Base-by-base conservation (phyloP, 2,329 filamentous ascomycete genomes). In the Pestalotiopsis sp. region DNA sequence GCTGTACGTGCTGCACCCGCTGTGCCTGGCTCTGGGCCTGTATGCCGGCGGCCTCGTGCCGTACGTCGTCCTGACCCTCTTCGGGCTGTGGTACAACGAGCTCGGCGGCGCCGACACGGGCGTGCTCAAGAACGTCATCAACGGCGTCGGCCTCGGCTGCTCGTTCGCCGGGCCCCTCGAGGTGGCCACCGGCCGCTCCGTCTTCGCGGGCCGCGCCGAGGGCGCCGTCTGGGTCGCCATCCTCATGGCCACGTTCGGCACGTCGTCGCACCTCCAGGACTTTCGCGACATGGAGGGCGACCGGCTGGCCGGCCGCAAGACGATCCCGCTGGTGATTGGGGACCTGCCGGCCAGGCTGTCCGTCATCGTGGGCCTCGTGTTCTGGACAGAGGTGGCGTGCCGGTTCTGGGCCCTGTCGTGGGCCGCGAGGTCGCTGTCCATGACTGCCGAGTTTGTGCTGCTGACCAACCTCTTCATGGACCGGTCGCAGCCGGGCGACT, bases 51-150 rank as follows among this genome's bases (percentile, higher is more conserved):
- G 68, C 11, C 20, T 70, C 13, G 65, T 44, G 1, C 66, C 68
- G 2, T 68, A 64, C 57, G 4, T 68, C 7, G 11, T 69, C n/a
- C 14, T 68, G 60, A 40, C 63, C 6, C 6, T 68, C 1, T 66
- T 70, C n/a, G 63, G 65, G 39, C 40, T 71, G 3, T 68, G 66
- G 69, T 69, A 69, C 48, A 68, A 69, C 14, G 69, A 69, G 48
- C 35, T 61, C 3, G 64, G 61, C 4, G 69, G 64, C 4, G 65
- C 63, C 3, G 24, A 30, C 11, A 66, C 66, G 38, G 61, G 57
- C 4, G 17, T 69, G 9, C 64, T 70, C 24, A 69, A 69, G 61
- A 69, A 67, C 24, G 26, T 68, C 13, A 56, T 65, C 4, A 68
- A 68, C 40, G 66, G 39, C 11, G 20, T 69, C 13, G 69, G 69